phyloP scores from a whole-genome alignment of 1,284 basidiomycete species.

The Pulchroboletus neoregius region DNA sequence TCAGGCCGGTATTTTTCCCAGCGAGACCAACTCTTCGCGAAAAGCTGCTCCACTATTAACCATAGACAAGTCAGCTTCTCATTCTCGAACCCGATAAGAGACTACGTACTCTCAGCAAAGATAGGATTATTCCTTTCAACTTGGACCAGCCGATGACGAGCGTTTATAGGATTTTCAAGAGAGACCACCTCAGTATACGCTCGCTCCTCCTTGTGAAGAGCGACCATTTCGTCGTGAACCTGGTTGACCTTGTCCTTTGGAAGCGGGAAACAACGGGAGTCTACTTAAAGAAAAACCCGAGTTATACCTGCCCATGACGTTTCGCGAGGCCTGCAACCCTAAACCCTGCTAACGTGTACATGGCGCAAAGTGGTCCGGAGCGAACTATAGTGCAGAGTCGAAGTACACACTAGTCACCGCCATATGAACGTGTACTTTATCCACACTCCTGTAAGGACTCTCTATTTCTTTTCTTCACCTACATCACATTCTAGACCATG shows the following conservation, averaged over 20 bases:
- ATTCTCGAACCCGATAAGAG: too few species aligned
- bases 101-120: conserved; percentile 13
- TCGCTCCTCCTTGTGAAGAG: background rate
- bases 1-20: conserved; percentile 13
- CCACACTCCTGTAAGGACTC: conserved; percentile 21
- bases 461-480: too few species aligned
- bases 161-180: background rate
- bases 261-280: background rate
- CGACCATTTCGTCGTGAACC: background rate
- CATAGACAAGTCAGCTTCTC: background rate
- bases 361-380: background rate
- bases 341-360: background rate
- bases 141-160: conserved; percentile 8
- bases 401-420: background rate
- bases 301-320: background rate
- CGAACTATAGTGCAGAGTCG: background rate
- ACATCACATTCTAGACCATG: too few species aligned
- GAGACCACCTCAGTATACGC: background rate
- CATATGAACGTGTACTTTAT: too few species aligned
- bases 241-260: conserved; percentile 1
- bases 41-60: conserved; percentile 10
- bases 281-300: background rate
- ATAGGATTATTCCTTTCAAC: conserved; percentile 6
- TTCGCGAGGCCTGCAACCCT: background rate
- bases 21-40: conserved; percentile 14